Base-by-base conservation (phyloP, 331 rosid species). In the Pyrus hybrid region DNA sequence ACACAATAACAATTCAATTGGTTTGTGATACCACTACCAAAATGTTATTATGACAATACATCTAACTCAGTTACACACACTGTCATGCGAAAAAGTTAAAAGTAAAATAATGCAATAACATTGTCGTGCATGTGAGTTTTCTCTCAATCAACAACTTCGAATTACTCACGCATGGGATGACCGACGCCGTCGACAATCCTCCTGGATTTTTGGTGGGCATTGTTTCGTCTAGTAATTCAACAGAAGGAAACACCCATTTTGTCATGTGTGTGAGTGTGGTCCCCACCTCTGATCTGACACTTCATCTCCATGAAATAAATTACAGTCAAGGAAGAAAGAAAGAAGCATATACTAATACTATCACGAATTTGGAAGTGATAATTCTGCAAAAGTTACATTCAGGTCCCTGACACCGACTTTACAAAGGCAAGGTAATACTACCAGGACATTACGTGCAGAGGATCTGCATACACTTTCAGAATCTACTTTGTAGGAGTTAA, bases 341-440 rank as follows among this genome's bases (percentile, higher is more conserved):
- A 49, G 56, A 51, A 51, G 2, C 4, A 74, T 28, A 9, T 37
- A 2, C 32, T 23, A 74, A 20, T 8, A 54, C 71, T 10, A 67
- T 17, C 62, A 26, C 30, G 35, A 41, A 37, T 2, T 9, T 21
- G 70, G 72, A 21, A 17, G 67, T 62, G 54, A 33, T 35, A 73
- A 60, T 25, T 73, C 70, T 73, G 64, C 32, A 4, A 25, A 79
- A 65, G 41, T 56, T 72, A 73, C 78, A 79, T 13, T 57, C 9
- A 32, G 66, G 23, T 28, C 70, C 8, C 63, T 45, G 62, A 74
- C 77, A 74, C 21, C 1, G 70, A 62, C 49, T 74, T 45, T 62
- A 74, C 70, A 74, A 43, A 62, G 30, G 62, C 43, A 26, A 21
- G 45, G 70, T 43, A 25, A 43, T 62, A 62, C 43, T 5, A 61